Base-by-base conservation (phyloP, 768 basidiomycete species). In the Myochromella boudieri region DNA sequence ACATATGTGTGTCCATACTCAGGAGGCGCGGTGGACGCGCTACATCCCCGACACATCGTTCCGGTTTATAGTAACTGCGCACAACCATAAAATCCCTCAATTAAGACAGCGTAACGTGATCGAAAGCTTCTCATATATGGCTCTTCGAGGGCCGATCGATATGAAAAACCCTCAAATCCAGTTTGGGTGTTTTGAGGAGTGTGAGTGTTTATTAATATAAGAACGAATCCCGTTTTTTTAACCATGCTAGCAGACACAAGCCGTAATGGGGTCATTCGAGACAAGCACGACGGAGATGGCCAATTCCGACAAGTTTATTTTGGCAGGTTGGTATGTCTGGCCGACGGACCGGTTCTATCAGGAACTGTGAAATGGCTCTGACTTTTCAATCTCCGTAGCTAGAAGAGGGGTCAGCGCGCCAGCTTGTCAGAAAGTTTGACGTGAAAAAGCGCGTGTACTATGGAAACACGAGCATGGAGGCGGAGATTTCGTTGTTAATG, bases 381-480 rank as follows among this genome's bases (percentile, higher is more conserved):
- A 56, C 8, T 10, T 9, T 24, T 14, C 26, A 2, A 6, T 14
- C 2, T 22, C 24, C 3, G 12, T 42, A 71, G 71, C 49, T 70
- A 78, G 88, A 70, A 50, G 77, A 85, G 58, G 85, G 86, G 11
- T 72, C 76, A 21, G 87, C 90, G 0, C 81, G 95, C 4, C 60
- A 70, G 2, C 71, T 95, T 26, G 75, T 92, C 38, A 65, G 69
- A 38, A 77, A 69, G 43, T 95, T 91, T 50, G 85, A 91, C 50
- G 87, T 99, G 39, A 98, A 97, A 65, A 91, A 91, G 56, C 78
- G 97, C 7, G 70, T 71, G 11, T 98, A 89, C 60, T 97, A 83
- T 63, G 97, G 97, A 3, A 99, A 95, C 55, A 99, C 97, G 0
- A 91, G 90, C 57, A 99, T 99, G 97, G 95, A 97, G 56, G 83